Base-by-base conservation (phyloP, 371 early-diverging fungal species). In the Rhizopus arrhizus region DNA sequence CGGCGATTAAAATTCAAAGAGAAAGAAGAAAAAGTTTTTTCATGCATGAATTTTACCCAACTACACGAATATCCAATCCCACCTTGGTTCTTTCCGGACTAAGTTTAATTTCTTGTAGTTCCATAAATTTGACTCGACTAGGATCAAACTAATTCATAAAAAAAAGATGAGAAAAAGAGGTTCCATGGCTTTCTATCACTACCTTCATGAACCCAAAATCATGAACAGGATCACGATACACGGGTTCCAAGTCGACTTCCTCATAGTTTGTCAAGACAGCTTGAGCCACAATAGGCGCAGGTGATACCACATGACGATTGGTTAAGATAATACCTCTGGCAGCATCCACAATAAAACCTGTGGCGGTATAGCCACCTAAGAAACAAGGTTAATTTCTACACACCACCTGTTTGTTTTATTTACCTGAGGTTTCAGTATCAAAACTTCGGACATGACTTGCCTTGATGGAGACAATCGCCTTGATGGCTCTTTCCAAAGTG, bases 261-360 rank as follows among this genome's bases (percentile, higher is more conserved):
- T 95, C 96, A 69, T 95, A 90, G 68, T 97, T 89, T 68, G 88
- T 85, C 33, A 89, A 87, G 12, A 94, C 80, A 1, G 92, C 89
- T 67, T 87, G 89, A 7, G 92, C 95, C n/a, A 92, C 86, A 56
- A 92, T 87, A 8, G 96, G 97, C 0, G 91, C 94, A 0, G 91
- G 82, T 43, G 91, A 88, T 15, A 91, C 92, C 1, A 95, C 94
- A 63, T 96, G 96, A 7, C 95, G 82, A 71, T 96, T 96, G 12
- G 96, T 89, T n/a, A 96, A 78, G 49, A 96, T 89, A 49, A 95
- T 77, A 13, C 95, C 97, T 1, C 76, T 75, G 55, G 82, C 59
- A 8, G 89, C 89, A 65, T 97, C 96, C 0, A 97, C 96, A 0
- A 97, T 86, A 72, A 96, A 96, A 2, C 97, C 97, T 0, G 97